phyloP scores from a whole-genome alignment of 108 stramenopile species.

The Cylindrotheca closterium region DNA sequence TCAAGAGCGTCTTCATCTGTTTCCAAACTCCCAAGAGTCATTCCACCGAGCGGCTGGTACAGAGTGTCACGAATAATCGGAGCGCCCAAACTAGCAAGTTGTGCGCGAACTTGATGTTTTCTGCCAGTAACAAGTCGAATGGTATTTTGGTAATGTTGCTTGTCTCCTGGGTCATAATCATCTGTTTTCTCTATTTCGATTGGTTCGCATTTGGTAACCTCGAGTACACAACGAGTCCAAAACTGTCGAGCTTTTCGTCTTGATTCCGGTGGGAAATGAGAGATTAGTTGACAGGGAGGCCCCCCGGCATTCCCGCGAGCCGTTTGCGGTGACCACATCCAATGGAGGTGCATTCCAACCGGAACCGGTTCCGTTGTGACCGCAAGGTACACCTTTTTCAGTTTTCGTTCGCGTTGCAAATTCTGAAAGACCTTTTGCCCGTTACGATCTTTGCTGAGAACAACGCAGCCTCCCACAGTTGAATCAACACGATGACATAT shows the following conservation, averaged over 20 bases:
- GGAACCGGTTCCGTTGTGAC: slow-evolving; percentile 80
- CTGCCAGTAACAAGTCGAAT: slow-evolving; percentile 86
- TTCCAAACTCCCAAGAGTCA: slow-evolving; percentile 71
- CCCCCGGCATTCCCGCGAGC: slow-evolving; percentile 69
- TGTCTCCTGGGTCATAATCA: slow-evolving; percentile 62
- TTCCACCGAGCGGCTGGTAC: slow-evolving; percentile 73
- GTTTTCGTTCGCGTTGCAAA: slow-evolving; percentile 74
- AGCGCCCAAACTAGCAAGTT: slow-evolving; percentile 77
- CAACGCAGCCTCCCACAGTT: slow-evolving; percentile 85
- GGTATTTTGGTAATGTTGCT: slow-evolving; percentile 78
- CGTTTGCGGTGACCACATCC: slow-evolving; percentile 83
- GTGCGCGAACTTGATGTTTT: slow-evolving; percentile 89
- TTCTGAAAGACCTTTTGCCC: slow-evolving; percentile 81
- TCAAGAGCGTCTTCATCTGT: slow-evolving; percentile 66
- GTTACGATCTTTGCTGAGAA: slow-evolving; percentile 83
- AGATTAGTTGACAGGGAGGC: slow-evolving; percentile 83
- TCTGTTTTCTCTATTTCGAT: slow-evolving; percentile 50
- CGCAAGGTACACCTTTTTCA: slow-evolving; percentile 85
- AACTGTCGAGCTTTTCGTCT: slow-evolving; percentile 74
- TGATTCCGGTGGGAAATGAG: slow-evolving; percentile 60
- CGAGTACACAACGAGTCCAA: slow-evolving; percentile 85
- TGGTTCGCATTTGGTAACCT: slow-evolving; percentile 81
- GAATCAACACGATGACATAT: slow-evolving; percentile 88
- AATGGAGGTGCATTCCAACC: slow-evolving; percentile 86
- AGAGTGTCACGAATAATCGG: slow-evolving; percentile 86